Evolutionary conservation across 2,329 filamentous ascomycete genomes (phyloP).

Genomic region (Fusarium brachygibbosum): DNA sequence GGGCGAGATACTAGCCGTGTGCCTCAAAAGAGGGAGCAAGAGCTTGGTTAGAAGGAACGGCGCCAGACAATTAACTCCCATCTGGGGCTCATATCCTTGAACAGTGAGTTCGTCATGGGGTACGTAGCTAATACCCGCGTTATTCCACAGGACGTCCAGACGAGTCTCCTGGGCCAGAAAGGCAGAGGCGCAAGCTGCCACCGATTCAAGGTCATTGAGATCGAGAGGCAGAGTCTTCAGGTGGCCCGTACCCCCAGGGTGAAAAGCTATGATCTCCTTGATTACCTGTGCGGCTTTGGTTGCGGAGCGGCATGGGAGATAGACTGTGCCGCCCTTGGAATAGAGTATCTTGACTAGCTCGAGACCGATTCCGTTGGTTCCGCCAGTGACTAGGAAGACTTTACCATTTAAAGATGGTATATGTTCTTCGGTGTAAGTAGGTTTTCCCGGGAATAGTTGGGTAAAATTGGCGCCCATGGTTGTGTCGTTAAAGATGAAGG

Average conservation of each 20-base stretch:
- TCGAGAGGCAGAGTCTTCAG: conserved; percentile 55
- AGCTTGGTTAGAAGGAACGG: conserved; percentile 53
- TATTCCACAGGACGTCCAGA: conserved; percentile 61
- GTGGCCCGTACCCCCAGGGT: conserved; percentile 7
- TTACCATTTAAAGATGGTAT: conserved; percentile 46
- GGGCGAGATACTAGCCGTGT: conserved; percentile 22
- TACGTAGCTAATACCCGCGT: conserved; percentile 46
- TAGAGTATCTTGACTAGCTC: conserved; percentile 68
- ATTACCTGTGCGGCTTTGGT: conserved; percentile 47
- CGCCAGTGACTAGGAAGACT: conserved; percentile 65
- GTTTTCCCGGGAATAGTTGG: conserved; percentile 36
- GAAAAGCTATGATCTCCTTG: conserved; percentile 25
- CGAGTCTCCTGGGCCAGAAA: conserved; percentile 56
- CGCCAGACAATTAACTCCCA: conserved; percentile 54
- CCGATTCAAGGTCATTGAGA: conserved; percentile 58
- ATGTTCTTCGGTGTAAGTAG: conserved; percentile 48
- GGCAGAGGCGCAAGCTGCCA: conserved; percentile 54
- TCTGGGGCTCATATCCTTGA: conserved; percentile 52
- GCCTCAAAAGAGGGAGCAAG: conserved; percentile 50
- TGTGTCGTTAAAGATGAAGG: rapidly evolving
- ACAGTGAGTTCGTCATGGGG: not conserved
- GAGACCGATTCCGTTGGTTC: conserved; percentile 60
- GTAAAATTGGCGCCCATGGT: conserved; percentile 1
- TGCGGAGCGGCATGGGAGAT: conserved; percentile 43
- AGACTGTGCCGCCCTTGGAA: conserved; percentile 64